Base-by-base conservation (phyloP, 768 basidiomycete genomes). In the Xerocomellus amylosporus region DNA sequence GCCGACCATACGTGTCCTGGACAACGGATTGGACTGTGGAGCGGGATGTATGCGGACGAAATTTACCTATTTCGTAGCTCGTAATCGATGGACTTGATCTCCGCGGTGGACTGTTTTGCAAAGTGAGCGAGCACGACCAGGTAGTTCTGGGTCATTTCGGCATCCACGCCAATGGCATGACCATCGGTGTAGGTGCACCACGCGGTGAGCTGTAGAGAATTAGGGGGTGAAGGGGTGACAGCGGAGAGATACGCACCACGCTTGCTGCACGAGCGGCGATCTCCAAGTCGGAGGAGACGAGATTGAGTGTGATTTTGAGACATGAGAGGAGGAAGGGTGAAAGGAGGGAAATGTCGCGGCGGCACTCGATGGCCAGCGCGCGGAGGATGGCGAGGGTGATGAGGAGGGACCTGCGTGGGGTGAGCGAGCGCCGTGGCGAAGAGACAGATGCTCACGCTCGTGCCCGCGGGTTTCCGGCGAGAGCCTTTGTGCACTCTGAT, bases 171-270 rank as follows among this genome's bases (percentile, higher is more conserved):
- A 58, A 95, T 84, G 38, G 89, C 75, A 50, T 85, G 85, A 0
- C 93, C 92, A 60, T 95, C 88, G 20, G 94, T 93, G 60, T 86
- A 97, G 15, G 93, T 94, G 19, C 88, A 87, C 88, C 92, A 98
- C 2, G 92, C 87, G 4, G 87, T 90, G 63, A 96, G 93, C 88
- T 94, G 61, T 31, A 4, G n/a, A 17, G 3, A 42, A 34, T 56
- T 7, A 62, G 45, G 22, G 19, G 14, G 13, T 20, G 7, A 55
- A 7, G 24, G 15, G 1, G 41, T 20, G 41, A 4, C 0, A 26
- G 28, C 2, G 53, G 19, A 20, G 38, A 14, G 30, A 17, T 13
- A 79, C 89, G 63, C 68, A 93, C 93, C 49, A 93, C 83, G 64
- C 81, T 88, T 20, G 92, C 92, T 12, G 87, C 84, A 63, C 88